Evolutionary conservation across 768 basidiomycete genomes (phyloP), one percentile per base, ranked within the genome.

Genomic region (Mrakia gelida): DNA sequence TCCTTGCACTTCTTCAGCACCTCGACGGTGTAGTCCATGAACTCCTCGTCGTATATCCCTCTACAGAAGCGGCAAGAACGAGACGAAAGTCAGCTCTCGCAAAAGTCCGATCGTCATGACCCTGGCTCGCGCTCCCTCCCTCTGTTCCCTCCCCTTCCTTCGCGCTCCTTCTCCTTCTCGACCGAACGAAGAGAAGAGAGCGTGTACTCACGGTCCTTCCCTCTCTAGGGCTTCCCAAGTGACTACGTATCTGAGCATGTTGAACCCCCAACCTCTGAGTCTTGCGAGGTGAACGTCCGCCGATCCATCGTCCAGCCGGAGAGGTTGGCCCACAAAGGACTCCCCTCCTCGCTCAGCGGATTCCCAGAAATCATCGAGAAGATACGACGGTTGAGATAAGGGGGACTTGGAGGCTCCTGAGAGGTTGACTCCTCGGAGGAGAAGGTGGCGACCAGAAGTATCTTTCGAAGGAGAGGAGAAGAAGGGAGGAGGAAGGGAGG

Each of bases 171-270:
- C 28, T 54, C 8, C 4, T 26, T 56, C n/a, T 8, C 4, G 15
- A 28, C 2, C 23, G 18, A 52, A 26, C 30, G n/a, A 45, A 1
- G 68, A 8, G 6, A n/a, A 71, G 67, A 28, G 38, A 34, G 5
- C 30, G 28, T 26, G 0, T 32, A 91, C 95, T 89, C 84, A 97
- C 94, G 97, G 97, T 83, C 95, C 96, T 77, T 88, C 90, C 83
- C 94, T 94, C 84, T 98, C 97, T 23, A 99, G 84, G 0, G 93
- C 88, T 83, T 99, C 97, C 97, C 97, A 99, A 0, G 92, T 91
- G n/a, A 98, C 88, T 13, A 92, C 88, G 84, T 85, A 93, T 61
- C 91, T 86, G 26, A 98, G 85, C 82, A 91, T 86, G 81, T 94
- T 97, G 85, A 94, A 98, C 0, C 97, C 97, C 96, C 95, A 99